Evolutionary conservation across 768 basidiomycete genomes (phyloP), one percentile per base, ranked within the genome.

Genomic region (Hirschioporus abietinus): DNA sequence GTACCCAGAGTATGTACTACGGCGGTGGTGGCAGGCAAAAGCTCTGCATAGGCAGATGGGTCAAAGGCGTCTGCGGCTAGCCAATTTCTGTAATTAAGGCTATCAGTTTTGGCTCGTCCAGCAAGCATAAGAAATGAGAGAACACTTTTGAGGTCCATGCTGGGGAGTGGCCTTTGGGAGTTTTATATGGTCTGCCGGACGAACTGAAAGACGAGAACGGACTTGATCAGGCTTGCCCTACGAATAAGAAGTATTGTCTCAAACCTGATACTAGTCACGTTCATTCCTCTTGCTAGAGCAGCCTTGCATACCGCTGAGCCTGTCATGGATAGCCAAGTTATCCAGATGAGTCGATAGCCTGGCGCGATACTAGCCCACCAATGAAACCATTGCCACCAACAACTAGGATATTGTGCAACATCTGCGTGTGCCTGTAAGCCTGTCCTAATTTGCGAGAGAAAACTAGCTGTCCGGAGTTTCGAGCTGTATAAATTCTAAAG

Each of bases 311-410:
- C 86, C 3, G 95, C 91, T 27, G 97, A 98, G 64, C 97, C 96
- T 97, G 76, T 58, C 24, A 60, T 24, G 36, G 1, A 58, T 63
- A 36, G 35, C 18, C 20, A 23, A 68, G 27, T 27, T 27, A 24
- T 27, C 20, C 15, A 25, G 25, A 23, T 60, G 63, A 63, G n/a
- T 23, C 30, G 25, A 17, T 58, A 34, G 27, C 27, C n/a, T 2
- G 23, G 2, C 25, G 34, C 59, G 64, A 67, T 26, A 27, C 24
- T n/a, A 12, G 67, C 79, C 68, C 70, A 92, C 96, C 96, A 72
- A 99, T 88, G 80, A 97, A 99, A 6, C 97, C 97, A 79, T 97
- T 97, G 60, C 97, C 97, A n/a, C 97, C 97, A 1, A 99, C 86
- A 58, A 99, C 94, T n/a, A 98, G 86, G 42, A 98, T 83, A 72